A percentile compares a stretch with the other conserved stretches of the same genome.
phyloP scores from a whole-genome alignment of 2,329 filamentous ascomycete genomes.

The Talaromyces sp. region DNA sequence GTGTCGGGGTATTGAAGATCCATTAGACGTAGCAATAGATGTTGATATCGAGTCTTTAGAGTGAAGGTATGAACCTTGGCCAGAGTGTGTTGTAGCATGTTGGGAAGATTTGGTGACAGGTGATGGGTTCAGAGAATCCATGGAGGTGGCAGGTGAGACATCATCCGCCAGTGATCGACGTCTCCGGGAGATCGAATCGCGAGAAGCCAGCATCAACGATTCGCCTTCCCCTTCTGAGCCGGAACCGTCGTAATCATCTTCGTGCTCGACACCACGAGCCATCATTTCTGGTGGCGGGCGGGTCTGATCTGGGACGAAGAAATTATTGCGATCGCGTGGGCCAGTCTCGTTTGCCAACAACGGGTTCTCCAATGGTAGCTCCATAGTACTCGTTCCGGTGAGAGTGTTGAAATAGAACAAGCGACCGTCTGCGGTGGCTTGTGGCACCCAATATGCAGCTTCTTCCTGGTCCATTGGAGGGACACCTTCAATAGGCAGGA shows the following conservation, averaged over 20 bases:
- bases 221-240: slow-evolving; percentile 81
- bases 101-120: slow-evolving; percentile 56
- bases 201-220: slow-evolving; percentile 65
- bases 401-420: slow-evolving; percentile 98
- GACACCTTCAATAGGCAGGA: slow-evolving; percentile 66
- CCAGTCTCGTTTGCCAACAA: slow-evolving; percentile 75
- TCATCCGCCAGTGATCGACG: slow-evolving; percentile 68
- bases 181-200: slow-evolving; percentile 63
- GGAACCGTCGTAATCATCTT: slow-evolving; percentile 91
- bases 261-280: slow-evolving; percentile 74
- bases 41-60: slow-evolving; percentile 48
- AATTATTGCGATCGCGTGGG: slow-evolving; percentile 82
- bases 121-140: slow-evolving; percentile 81
- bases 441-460: slow-evolving; percentile 97
- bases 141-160: slow-evolving; percentile 81
- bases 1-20: slow-evolving; percentile 64
- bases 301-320: slow-evolving; percentile 83
- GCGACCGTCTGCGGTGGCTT: slow-evolving; percentile 88
- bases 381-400: slow-evolving; percentile 91
- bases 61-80: neutral
- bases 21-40: slow-evolving; percentile 34
- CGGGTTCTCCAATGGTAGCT: slow-evolving; percentile 88
- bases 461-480: slow-evolving; percentile 68
- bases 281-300: slow-evolving; percentile 87
- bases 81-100: slow-evolving; percentile 24